A percentile compares a stretch with the other conserved stretches of the same genome.
Evolutionary conservation across 176 grass and related monocot species (phyloP).

Genomic region (Chrysopogon serrulatus): DNA sequence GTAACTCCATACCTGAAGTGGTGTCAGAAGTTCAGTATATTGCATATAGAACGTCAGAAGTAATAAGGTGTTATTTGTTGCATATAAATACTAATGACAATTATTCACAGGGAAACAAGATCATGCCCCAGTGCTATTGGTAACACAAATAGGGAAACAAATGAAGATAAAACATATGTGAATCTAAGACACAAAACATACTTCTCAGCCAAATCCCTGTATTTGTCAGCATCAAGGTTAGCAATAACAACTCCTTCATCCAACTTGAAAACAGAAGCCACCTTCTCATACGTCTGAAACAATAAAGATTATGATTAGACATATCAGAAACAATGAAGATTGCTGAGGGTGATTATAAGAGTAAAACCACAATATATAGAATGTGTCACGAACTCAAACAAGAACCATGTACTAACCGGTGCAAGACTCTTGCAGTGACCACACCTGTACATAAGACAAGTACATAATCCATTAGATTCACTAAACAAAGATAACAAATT

Average conservation of each 20-base stretch:
- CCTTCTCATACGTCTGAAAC: slow-evolving; percentile 73
- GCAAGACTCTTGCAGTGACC: slow-evolving; percentile 95
- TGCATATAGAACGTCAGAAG: background rate
- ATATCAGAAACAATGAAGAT: background rate
- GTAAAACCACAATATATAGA: background rate
- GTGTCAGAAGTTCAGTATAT: background rate
- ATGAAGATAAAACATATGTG: background rate
- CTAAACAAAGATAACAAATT: background rate
- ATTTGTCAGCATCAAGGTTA: slow-evolving; percentile 85
- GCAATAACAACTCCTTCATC: slow-evolving; percentile 79
- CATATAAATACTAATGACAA: background rate
- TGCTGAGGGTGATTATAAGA: background rate
- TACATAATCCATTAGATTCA: background rate
- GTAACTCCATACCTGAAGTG: slow-evolving; percentile 71
- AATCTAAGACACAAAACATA: slow-evolving; percentile 17
- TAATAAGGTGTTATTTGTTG: background rate
- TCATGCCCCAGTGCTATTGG: background rate
- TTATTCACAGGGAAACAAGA: background rate
- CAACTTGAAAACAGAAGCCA: slow-evolving; percentile 64
- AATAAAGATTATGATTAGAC: slow-evolving; percentile 17
- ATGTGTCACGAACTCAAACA: background rate
- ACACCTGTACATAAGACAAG: slow-evolving; percentile 51
- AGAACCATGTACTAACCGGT: slow-evolving; percentile 57
- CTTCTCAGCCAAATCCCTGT: slow-evolving; percentile 75
- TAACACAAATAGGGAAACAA: background rate